Evolutionary conservation across 768 basidiomycete species (phyloP).

Genomic region (Lyophyllum semitale): DNA sequence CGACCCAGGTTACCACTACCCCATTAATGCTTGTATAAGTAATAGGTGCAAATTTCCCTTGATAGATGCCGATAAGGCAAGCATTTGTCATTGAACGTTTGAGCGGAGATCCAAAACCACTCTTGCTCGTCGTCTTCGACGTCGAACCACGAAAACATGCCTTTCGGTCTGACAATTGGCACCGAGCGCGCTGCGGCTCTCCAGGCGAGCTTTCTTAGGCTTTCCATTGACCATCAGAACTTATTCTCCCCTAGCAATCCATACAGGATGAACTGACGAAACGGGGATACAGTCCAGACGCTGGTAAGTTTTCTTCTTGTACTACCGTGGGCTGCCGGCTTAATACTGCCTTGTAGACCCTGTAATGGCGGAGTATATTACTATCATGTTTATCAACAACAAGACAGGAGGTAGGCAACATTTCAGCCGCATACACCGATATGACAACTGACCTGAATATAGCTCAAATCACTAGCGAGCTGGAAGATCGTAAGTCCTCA

Average conservation of each 20-base stretch:
- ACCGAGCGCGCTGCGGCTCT: constrained; percentile 75
- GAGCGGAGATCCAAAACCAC: constrained; percentile 33
- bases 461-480: constrained; percentile 88
- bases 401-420: constrained; percentile 70
- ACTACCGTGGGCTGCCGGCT: background rate
- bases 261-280: constrained; percentile 81
- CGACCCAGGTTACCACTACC: constrained; percentile 23
- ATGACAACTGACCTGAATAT: constrained; percentile 17
- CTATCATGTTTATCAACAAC: constrained; percentile 93
- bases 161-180: constrained; percentile 76
- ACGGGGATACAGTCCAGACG: constrained; percentile 73
- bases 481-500: constrained; percentile 69
- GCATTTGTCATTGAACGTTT: constrained; percentile 14
- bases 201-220: constrained; percentile 49
- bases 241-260: constrained; percentile 50
- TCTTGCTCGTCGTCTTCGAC: constrained; percentile 27
- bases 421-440: background rate
- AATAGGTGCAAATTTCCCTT: background rate
- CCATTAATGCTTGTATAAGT: constrained; percentile 29
- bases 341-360: constrained; percentile 51
- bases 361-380: constrained; percentile 94
- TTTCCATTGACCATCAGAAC: background rate
- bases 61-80: background rate
- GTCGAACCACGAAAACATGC: constrained; percentile 44
- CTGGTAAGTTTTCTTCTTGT: constrained; percentile 51